These are phyloP conservation scores for Thalassiosira hispida DNA, from an alignment of 352 stramenopile species.

Conservation along the genomic window DNA sequence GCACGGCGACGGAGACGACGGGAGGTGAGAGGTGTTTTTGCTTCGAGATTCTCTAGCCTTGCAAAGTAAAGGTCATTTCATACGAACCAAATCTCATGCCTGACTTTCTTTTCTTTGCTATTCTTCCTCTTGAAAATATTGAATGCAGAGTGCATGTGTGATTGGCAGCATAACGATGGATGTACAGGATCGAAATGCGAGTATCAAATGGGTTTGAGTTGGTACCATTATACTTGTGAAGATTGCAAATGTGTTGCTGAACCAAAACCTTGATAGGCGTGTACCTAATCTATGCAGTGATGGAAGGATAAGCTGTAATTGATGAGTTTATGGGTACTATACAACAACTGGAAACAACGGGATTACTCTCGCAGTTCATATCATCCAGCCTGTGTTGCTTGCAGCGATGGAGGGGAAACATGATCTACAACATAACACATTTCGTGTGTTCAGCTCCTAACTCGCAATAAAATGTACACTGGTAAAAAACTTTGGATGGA, in stretches of 20 bases:
- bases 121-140: too few relatives aligned
- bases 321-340: too few relatives aligned
- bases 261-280: slow-evolving; percentile 38
- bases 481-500: too few relatives aligned
- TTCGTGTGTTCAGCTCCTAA: too few relatives aligned
- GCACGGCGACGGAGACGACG: slow-evolving; percentile 74
- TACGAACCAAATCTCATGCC: slow-evolving; percentile 7
- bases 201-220: slow-evolving; percentile 80
- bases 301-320: not conserved
- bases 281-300: not conserved
- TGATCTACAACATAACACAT: too few relatives aligned
- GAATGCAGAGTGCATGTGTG: slow-evolving; percentile 59
- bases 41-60: not conserved
- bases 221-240: slow-evolving; percentile 81
- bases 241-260: slow-evolving; percentile 82
- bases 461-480: too few relatives aligned
- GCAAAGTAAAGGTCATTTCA: not conserved
- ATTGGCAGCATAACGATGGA: slow-evolving; percentile 77
- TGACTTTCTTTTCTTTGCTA: too few relatives aligned
- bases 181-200: slow-evolving; percentile 75
- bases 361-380: too few relatives aligned
- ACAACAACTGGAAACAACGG: too few relatives aligned
- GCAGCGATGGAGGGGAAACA: too few relatives aligned
- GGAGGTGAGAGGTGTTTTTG: slow-evolving; percentile 57
- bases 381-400: too few relatives aligned